Base-by-base conservation (phyloP, 169 alveolate genomes). In the Plasmodium coatneyi region DNA sequence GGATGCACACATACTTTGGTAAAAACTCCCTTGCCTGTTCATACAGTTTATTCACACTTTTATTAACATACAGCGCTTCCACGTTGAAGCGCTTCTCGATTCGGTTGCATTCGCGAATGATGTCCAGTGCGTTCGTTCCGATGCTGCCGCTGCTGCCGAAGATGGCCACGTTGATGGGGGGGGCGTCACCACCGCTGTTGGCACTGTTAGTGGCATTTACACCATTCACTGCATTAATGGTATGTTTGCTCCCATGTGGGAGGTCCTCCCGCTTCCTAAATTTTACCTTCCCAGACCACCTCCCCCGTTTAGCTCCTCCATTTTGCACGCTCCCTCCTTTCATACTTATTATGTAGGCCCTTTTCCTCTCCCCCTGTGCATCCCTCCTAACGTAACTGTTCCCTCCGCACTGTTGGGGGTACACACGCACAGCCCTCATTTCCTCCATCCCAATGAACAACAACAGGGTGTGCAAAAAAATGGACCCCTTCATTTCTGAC, bases 121-220 rank as follows among this genome's bases (percentile, higher is more conserved):
- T 84, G 74, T 95, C 96, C 71, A 97, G 96, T 14, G 98, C 93
- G 89, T 95, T 97, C 19, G 95, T 95, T 12, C 98, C 98, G 36
- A 97, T 95, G 82, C 97, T 94, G 0, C 98, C 98, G 16, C 98
- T 97, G 83, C 97, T 92, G 1, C 98, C 98, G 70, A 93, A 71
- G 28, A 96, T 92, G 49, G 78, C 93, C 5, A 87, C 89, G 66
- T 87, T 87, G n/a, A 87, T 87, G 22, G 22, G 22, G 5, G 60
- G 1, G 7, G 60, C 9, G 22, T 49, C 12, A 14, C 5, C 5
- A 0, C 60, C 60, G 19, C 4, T 49, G 22, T 14, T 49, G 6
- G 5, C 60, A 4, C 5, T 14, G 60, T 14, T 49, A 3, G 60
- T 16, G 60, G 60, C 60, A 12, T 2, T 43, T 2, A 12, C n/a